Base-by-base conservation (phyloP, 345 rosid genomes). In the Eucalyptus virginea region DNA sequence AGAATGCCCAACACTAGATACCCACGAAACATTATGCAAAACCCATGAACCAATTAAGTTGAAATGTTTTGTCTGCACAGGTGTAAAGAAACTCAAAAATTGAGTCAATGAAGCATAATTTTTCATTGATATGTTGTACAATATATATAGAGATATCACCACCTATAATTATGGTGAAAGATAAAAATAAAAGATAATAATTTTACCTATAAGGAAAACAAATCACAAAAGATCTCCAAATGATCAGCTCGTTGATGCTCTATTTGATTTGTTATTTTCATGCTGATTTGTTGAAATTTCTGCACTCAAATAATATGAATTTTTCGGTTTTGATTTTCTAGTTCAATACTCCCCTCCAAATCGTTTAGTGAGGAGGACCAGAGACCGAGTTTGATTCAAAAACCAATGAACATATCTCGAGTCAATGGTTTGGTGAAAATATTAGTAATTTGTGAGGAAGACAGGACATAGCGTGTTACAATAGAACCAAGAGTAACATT, bases 351-450 rank as follows among this genome's bases (percentile, higher is more conserved):
- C 32, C 67, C 32, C 69, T 60, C 28, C 69, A 60, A 60, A 28
- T 13, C 0, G 2, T 6, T 60, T 7, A 28, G 6, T 12, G 69
- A 17, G 69, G 69, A 28, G 32, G n/a, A 26, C 69, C 2, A 60
- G 0, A 54, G 60, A 2, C 5, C 0, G 1, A 50, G 30, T 60
- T 50, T 60, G 69, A 28, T 60, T 60, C 1, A 0, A 0, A 60
- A 28, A 60, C 69, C 1, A 1, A 28, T n/a, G 26, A 0, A 54
- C 28, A 9, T 56, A 56, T 56, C 62, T 24, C 6, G 0, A 56
- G 62, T 24, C 14, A 30, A 62, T 62, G 72, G 72, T 62, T 62
- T 62, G 18, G 8, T 62, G 32, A 62, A 62, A 62, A 62, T 14
- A 14, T 62, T 15, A 30, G 18, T n/a, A 62, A 30, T 30, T 62